A percentile compares a stretch with the other conserved stretches of the same genome.
Conservation (phyloP, 257 asterid species). For the Parsonsia alboflavescens region DNA sequence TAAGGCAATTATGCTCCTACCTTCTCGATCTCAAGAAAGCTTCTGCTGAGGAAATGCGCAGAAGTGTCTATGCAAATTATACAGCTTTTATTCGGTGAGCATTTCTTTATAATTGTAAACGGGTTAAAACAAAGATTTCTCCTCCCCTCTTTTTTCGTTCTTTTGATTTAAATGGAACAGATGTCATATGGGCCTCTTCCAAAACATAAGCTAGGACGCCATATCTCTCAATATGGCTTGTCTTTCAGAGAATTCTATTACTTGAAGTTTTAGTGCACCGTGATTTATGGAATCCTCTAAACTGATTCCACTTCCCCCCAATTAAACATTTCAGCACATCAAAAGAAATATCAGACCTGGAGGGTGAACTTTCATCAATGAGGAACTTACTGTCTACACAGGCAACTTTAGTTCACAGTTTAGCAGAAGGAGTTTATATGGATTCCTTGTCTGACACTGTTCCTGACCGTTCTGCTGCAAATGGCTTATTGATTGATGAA, state of each 20-base stretch:
- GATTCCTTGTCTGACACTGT: slow-evolving; percentile 52
- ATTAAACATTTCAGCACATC: slow-evolving; percentile 61
- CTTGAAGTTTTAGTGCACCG: background rate
- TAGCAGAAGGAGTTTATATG: slow-evolving; percentile 92
- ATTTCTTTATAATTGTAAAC: slow-evolving; percentile 10
- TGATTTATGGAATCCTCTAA: background rate
- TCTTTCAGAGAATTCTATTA: background rate
- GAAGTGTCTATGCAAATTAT: slow-evolving; percentile 95
- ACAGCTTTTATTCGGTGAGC: slow-evolving; percentile 94
- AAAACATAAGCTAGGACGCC: background rate
- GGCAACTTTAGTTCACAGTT: slow-evolving; percentile 79
- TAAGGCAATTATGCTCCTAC: slow-evolving; percentile 85
- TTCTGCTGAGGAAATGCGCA: slow-evolving; percentile 99
- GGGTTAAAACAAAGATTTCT: slow-evolving; percentile 3
- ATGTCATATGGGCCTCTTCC: background rate
- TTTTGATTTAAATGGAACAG: background rate
- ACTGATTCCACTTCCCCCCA: background rate
- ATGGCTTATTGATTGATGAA: slow-evolving; percentile 42
- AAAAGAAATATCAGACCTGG: slow-evolving; percentile 98
- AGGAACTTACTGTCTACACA: slow-evolving; percentile 93
- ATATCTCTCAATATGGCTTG: background rate
- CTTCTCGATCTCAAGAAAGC: slow-evolving; percentile 93
- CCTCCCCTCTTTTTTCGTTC: background rate
- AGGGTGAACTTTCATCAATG: slow-evolving; percentile 98
- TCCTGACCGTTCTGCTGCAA: slow-evolving; percentile 39